Conservation (phyloP, 208 protist genomes). For the Perkinsela sp. region DNA sequence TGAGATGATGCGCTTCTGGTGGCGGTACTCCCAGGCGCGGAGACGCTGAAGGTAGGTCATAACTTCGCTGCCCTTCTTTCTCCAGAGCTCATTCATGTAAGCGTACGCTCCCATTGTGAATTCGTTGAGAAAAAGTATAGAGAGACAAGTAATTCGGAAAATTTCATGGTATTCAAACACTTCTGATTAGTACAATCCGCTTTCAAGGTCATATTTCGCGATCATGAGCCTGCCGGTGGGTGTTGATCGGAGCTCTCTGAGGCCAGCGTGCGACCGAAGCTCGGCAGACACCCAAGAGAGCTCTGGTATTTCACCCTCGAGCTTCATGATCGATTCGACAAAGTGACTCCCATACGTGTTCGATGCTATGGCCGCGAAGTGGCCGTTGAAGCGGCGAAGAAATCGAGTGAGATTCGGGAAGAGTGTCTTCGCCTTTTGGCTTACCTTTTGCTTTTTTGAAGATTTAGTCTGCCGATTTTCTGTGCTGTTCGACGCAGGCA, state of each 20-base stretch:
- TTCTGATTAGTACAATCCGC: not conserved
- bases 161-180: conserved; percentile 2
- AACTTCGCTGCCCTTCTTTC: conserved; percentile 98
- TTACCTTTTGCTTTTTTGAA: not conserved
- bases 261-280: not conserved
- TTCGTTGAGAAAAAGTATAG: conserved; percentile 2
- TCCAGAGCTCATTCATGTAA: conserved; percentile 97
- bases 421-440: not conserved
- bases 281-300: not conserved
- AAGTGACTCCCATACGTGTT: not conserved
- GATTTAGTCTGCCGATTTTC: not conserved
- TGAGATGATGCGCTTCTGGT: conserved; percentile 68
- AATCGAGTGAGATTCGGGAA: not conserved
- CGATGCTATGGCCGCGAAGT: not conserved
- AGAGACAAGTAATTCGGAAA: conserved; percentile 5
- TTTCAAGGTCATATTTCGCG: not conserved
- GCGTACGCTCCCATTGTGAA: conserved; percentile 91
- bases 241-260: not conserved
- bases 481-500: not conserved
- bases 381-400: not conserved
- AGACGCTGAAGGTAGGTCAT: conserved; percentile 94
- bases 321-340: not conserved
- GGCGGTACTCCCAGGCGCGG: conserved; percentile 95
- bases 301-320: not conserved
- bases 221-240: not conserved